Evolutionary conservation across 371 early-diverging fungal genomes (phyloP).

Genomic region (Apophysomyces variabilis): DNA sequence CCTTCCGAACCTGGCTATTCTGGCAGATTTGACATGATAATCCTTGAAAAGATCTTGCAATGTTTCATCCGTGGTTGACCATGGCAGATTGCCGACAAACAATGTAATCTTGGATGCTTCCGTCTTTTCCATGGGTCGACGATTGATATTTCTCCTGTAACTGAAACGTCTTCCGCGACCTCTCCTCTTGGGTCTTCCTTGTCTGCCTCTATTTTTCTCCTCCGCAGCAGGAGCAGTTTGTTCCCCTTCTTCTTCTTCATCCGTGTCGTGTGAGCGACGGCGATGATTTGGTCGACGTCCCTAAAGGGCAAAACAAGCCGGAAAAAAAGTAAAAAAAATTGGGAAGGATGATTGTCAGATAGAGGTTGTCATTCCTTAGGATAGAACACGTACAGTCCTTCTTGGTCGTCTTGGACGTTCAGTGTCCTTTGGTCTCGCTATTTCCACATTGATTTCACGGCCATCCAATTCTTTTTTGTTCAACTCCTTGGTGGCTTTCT

Average conservation of each 20-base stretch:
- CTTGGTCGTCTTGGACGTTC: slow-evolving; percentile 13
- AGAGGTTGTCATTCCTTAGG: no score
- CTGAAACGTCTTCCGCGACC: slow-evolving; percentile 17
- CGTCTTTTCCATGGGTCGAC: slow-evolving; percentile 30
- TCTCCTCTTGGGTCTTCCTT: slow-evolving; percentile 12
- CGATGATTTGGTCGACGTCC: slow-evolving; percentile 10
- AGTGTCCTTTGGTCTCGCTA: slow-evolving; percentile 64
- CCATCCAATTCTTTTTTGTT: slow-evolving; percentile 79
- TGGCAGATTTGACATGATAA: slow-evolving; percentile 77
- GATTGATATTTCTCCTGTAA: slow-evolving; percentile 17
- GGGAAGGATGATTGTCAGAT: background rate
- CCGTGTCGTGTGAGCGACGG: slow-evolving; percentile 2
- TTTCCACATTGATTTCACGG: slow-evolving; percentile 87
- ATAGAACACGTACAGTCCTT: no score
- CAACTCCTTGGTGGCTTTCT: slow-evolving; percentile 71
- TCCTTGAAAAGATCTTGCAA: slow-evolving; percentile 76
- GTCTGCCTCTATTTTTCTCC: slow-evolving; percentile 14
- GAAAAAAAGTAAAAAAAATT: slow-evolving; percentile 10
- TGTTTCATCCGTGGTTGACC: slow-evolving; percentile 77
- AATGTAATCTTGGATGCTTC: slow-evolving; percentile 82
- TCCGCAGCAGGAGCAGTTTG: background rate
- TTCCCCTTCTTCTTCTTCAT: slow-evolving; percentile 16
- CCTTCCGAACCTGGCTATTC: slow-evolving; percentile 65
- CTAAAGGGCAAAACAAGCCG: background rate
- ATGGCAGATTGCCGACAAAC: slow-evolving; percentile 94